Evolutionary conservation across 495 filamentous ascomycete species (phyloP).

Genomic region (Paragyromitra xinjiangensis): DNA sequence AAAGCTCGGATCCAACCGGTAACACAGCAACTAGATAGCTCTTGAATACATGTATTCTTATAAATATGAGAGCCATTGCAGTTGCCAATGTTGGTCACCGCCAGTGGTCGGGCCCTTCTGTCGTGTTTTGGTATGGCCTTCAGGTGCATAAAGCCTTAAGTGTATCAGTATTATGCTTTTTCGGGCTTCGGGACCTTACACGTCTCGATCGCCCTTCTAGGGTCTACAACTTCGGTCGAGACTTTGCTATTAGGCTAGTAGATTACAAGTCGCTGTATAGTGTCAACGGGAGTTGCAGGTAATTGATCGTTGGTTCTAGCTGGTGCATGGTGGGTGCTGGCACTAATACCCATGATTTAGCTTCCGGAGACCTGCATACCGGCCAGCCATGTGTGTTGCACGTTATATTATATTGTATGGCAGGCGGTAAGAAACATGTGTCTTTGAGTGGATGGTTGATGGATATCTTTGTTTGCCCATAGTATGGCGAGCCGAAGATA

Average conservation of each 20-base stretch:
- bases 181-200: not conserved
- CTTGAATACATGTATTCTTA: not conserved
- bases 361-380: not conserved
- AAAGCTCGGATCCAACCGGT: not conserved
- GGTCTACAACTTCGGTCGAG: not conserved
- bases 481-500: not conserved
- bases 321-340: conserved; percentile 1
- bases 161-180: not conserved
- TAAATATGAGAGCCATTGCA: not conserved
- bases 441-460: not conserved
- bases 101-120: not conserved
- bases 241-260: not conserved
- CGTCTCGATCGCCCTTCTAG: not conserved
- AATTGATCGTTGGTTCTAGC: not conserved
- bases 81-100: not conserved
- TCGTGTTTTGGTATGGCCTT: not conserved
- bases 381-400: conserved; percentile 16
- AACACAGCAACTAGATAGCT: not conserved
- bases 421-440: not conserved
- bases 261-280: not conserved
- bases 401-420: not conserved
- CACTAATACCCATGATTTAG: not conserved
- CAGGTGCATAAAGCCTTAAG: not conserved
- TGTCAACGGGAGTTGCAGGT: not conserved
- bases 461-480: not conserved